phyloP scores from a whole-genome alignment of 768 basidiomycete species.

The Lactarius pseudohatsudake region DNA sequence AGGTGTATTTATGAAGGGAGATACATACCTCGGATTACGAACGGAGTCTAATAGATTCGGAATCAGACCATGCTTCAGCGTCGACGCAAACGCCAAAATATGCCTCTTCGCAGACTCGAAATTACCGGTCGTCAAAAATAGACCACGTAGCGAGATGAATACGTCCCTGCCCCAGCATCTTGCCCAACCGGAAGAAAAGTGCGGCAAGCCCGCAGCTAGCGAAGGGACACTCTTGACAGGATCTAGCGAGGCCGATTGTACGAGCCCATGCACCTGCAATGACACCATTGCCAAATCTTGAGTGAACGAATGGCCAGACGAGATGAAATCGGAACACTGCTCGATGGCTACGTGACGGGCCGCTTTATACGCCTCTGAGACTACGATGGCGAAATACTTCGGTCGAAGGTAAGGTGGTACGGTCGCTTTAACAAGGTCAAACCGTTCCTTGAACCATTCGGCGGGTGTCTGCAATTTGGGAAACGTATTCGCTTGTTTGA shows the following conservation, averaged over 20 bases:
- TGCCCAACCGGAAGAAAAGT: slow-evolving; percentile 92
- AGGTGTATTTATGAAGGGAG: background rate
- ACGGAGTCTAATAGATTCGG: slow-evolving; percentile 94
- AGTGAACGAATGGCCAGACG: slow-evolving; percentile 82
- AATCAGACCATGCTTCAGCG: slow-evolving; percentile 92
- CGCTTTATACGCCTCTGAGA: slow-evolving; percentile 91
- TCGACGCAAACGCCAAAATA: slow-evolving; percentile 90
- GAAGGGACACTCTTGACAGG: slow-evolving; percentile 69
- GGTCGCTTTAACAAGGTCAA: slow-evolving; percentile 70
- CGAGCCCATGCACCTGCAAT: slow-evolving; percentile 88
- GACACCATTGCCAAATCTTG: slow-evolving; percentile 85
- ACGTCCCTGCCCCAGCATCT: slow-evolving; percentile 96
- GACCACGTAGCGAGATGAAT: slow-evolving; percentile 89
- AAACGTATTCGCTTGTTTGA: slow-evolving; percentile 56
- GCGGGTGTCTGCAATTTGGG: slow-evolving; percentile 71
- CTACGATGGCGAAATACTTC: slow-evolving; percentile 91
- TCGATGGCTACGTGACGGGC: slow-evolving; percentile 80
- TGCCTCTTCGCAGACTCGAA: slow-evolving; percentile 83
- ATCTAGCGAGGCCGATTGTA: slow-evolving; percentile 87
- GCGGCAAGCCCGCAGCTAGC: slow-evolving; percentile 92
- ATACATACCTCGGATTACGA: slow-evolving; percentile 69
- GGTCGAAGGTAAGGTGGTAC: slow-evolving; percentile 89
- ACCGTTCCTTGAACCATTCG: slow-evolving; percentile 85
- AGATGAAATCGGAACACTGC: slow-evolving; percentile 85
- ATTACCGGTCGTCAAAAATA: slow-evolving; percentile 92